Percentiles rank a stretch among this genome's conserved stretches.
Evolutionary conservation across 2,329 filamentous ascomycete species (phyloP).

Genomic region (Paraphoma chrysanthemicola): DNA sequence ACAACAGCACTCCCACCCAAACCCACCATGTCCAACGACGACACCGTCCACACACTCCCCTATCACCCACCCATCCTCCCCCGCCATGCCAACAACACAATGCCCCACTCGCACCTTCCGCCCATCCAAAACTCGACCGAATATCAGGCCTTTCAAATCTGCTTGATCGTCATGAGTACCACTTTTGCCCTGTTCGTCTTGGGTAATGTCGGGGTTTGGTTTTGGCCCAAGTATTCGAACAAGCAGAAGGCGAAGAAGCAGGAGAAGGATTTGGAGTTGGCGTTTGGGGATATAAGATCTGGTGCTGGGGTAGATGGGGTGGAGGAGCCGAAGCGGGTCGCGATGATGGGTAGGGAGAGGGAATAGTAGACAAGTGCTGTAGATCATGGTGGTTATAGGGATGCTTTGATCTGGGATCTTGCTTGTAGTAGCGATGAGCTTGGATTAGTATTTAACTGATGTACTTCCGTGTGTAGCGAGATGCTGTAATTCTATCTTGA

Average conservation of each 20-base stretch:
- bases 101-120: not conserved
- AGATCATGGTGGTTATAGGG: not conserved
- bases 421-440: too few species aligned
- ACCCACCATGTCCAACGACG: not conserved
- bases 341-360: not conserved
- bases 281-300: not conserved
- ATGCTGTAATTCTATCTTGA: too few species aligned
- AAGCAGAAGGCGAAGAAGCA: not conserved
- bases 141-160: not conserved
- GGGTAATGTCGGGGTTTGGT: not conserved
- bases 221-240: not conserved
- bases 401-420: not conserved
- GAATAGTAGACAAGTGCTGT: not conserved
- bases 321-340: not conserved
- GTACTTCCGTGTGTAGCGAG: too few species aligned
- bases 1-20: not conserved
- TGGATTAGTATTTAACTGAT: too few species aligned
- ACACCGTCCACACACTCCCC: not conserved
- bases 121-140: not conserved
- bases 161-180: not conserved
- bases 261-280: not conserved
- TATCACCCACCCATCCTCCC: not conserved
- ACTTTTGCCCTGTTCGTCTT: not conserved
- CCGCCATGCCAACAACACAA: not conserved
- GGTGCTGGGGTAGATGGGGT: not conserved